These are phyloP conservation scores for Tolypocladium pustulatum DNA, from an alignment of 2,329 filamentous ascomycete species.

Conservation along the genomic window DNA sequence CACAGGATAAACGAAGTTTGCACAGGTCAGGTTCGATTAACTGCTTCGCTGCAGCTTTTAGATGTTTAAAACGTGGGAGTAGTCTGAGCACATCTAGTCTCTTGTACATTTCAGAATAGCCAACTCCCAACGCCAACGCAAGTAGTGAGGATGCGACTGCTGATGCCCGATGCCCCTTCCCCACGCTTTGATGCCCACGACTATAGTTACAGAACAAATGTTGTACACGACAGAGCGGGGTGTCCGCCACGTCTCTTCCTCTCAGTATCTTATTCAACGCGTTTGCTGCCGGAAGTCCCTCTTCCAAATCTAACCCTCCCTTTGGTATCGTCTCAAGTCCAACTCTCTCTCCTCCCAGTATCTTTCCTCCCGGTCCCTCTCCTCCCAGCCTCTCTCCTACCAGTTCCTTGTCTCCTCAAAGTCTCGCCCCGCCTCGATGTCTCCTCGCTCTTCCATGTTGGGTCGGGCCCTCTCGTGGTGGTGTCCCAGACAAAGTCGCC, in stretches of 20 bases:
- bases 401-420: neutral
- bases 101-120: neutral
- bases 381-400: neutral
- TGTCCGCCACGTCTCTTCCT: neutral
- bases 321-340: neutral
- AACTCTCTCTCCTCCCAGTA: neutral
- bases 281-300: neutral
- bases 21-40: neutral
- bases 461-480: constrained; percentile 4
- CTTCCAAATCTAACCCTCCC: neutral
- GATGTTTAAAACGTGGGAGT: neutral
- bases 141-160: neutral
- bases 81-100: constrained; percentile 1
- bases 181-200: neutral
- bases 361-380: neutral
- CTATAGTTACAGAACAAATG: neutral
- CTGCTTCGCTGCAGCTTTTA: neutral
- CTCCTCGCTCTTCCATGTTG: neutral
- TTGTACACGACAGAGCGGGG: neutral
- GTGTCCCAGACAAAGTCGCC: constrained; percentile 23
- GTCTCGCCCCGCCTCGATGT: neutral
- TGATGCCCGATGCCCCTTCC: neutral
- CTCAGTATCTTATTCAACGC: no score
- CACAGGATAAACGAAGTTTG: constrained; percentile 4
- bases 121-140: neutral